Evolutionary conservation across 1,139 yeast genomes (phyloP), one percentile per base, ranked within the genome.

Genomic region (Suhomyces maxii): DNA sequence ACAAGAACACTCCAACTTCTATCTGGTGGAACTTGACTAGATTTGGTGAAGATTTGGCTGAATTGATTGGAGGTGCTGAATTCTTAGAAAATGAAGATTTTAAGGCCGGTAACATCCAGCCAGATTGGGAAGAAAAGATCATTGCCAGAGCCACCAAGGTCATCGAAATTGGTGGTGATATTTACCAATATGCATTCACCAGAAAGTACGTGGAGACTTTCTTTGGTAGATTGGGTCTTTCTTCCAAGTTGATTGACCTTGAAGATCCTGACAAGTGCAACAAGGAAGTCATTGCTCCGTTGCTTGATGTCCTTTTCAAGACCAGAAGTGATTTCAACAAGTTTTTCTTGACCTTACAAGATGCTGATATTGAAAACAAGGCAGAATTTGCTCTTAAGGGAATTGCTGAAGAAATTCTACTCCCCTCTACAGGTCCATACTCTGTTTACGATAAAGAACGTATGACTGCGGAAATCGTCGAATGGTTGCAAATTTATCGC

Each of bases 11-110:
- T 11, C 97, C 98, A 0, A 79, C 86, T 10, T 82, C 93, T 0
- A 83, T 93, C 41, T 90, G 97, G 96, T 93, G 97, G 96, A 93
- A 91, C 63, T 71, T 93, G 61, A 82, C 89, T 0, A 79, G 95
- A 52, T 71, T 91, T 25, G 97, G 95, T 2, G 97, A 93, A 61
- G 83, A 86, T 48, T 63, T 91, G 54, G 93, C 90, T 0, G 91
- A 88, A 59, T 73, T 91, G 14, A 70, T 91, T 26, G 97, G 96
- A 6, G 89, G 86, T 1, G 66, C 75, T 8, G 70, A 69, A 12
- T 56, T 78, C 12, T 61, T 83, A 3, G 75, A 79, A 34, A 74
- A 77, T 42, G 63, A 68, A 1, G 56, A 58, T 8, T 67, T 69
- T 39, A 54, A 63, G 10, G 44, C 52, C 5, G 75, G 64, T 9